Evolutionary conservation across 352 stramenopile species (phyloP).

Genomic region (Achlya hypogyna): DNA sequence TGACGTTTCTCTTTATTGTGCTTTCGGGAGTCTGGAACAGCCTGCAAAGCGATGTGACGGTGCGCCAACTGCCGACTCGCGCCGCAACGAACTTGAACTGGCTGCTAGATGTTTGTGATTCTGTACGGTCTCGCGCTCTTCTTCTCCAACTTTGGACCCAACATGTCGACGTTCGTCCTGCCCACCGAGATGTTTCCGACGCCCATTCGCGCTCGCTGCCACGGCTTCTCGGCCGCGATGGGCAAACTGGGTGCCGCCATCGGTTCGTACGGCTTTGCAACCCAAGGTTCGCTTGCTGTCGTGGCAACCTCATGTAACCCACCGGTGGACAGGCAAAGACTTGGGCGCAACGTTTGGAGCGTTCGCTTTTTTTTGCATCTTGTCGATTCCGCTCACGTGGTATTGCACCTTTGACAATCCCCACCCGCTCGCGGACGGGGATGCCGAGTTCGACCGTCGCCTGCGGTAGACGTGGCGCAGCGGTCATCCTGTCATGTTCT

Average conservation of each 20-base stretch:
- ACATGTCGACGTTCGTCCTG: slow-evolving; percentile 56
- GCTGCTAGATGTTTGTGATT: slow-evolving; percentile 41
- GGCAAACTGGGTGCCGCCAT: slow-evolving; percentile 48
- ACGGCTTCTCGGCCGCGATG: slow-evolving; percentile 48
- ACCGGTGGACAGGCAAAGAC: neutral
- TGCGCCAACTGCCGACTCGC: slow-evolving; percentile 18
- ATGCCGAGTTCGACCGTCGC: slow-evolving; percentile 39
- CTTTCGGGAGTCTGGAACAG: slow-evolving; percentile 56
- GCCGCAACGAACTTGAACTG: neutral
- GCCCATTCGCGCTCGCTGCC: slow-evolving; percentile 42
- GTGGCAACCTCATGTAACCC: neutral
- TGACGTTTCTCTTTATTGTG: slow-evolving; percentile 53
- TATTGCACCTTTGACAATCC: slow-evolving; percentile 62
- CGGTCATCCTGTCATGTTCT: no score
- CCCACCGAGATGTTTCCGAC: slow-evolving; percentile 55
- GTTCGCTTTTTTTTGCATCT: slow-evolving; percentile 38
- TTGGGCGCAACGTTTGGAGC: slow-evolving; percentile 35
- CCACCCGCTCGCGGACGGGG: slow-evolving; percentile 44
- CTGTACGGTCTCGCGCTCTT: slow-evolving; percentile 69
- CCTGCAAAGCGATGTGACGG: slow-evolving; percentile 35
- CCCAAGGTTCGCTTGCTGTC: neutral
- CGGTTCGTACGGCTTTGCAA: slow-evolving; percentile 29
- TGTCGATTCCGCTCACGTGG: slow-evolving; percentile 52
- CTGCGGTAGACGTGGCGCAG: no score
- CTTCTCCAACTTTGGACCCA: slow-evolving; percentile 82